Conservation (phyloP, 768 basidiomycete genomes). For the Dacryopinax primogenitus region DNA sequence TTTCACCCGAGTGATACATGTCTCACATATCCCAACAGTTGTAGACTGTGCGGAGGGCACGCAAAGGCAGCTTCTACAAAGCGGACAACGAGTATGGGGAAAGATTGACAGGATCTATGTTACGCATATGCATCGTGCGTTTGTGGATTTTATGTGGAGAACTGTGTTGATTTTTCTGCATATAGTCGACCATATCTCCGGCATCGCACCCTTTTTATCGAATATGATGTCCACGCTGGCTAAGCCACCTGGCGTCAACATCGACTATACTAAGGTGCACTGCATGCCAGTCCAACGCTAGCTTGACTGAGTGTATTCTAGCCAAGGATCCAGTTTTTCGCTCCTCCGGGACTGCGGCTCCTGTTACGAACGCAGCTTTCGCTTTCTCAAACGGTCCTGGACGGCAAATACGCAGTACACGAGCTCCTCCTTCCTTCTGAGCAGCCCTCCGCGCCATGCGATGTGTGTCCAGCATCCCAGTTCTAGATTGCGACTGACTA, state of each 20-base stretch:
- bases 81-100: slow-evolving; percentile 27
- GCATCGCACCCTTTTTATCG: slow-evolving; percentile 53
- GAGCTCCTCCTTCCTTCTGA: slow-evolving; percentile 44
- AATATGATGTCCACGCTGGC: slow-evolving; percentile 36
- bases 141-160: background rate
- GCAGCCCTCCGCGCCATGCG: slow-evolving; percentile 32
- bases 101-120: slow-evolving; percentile 42
- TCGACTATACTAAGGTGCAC: background rate
- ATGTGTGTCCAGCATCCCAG: slow-evolving; percentile 38
- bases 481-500: background rate
- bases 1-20: background rate
- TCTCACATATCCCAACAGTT: slow-evolving; percentile 38
- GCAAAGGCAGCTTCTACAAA: slow-evolving; percentile 51
- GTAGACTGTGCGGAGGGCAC: slow-evolving; percentile 79
- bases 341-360: slow-evolving; percentile 61
- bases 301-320: slow-evolving; percentile 16
- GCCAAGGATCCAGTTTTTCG: slow-evolving; percentile 59
- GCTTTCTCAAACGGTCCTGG: slow-evolving; percentile 49
- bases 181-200: slow-evolving; percentile 62
- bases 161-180: background rate
- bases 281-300: background rate
- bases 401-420: slow-evolving; percentile 59
- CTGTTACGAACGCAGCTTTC: slow-evolving; percentile 60
- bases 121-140: slow-evolving; percentile 70
- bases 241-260: slow-evolving; percentile 8